These are phyloP conservation scores for Colletotrichum eremochloae DNA, from an alignment of 2,329 filamentous ascomycete genomes.

Conservation along the genomic window DNA sequence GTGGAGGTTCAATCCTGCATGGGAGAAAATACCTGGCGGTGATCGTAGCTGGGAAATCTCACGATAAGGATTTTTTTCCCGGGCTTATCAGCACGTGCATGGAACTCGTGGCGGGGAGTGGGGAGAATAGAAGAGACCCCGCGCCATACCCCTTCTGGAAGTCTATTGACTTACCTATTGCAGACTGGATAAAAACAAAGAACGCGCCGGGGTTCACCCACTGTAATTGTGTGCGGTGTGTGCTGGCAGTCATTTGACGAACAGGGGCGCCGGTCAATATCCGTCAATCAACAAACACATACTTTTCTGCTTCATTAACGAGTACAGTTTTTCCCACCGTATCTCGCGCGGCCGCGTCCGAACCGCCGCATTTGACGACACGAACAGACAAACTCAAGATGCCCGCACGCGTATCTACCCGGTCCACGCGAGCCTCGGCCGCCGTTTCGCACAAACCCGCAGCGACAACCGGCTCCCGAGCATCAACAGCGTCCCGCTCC, in stretches of 20 bases:
- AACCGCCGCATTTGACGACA: conserved; percentile 16
- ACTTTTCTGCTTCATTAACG: conserved; percentile 30
- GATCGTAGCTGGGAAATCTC: conserved; percentile 23
- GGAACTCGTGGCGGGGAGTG: conserved; percentile 2
- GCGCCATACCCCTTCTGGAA: conserved; percentile 42
- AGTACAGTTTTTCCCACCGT: not conserved
- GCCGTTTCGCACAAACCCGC: conserved; percentile 56
- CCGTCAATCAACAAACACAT: conserved; percentile 33
- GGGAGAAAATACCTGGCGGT: conserved; percentile 13
- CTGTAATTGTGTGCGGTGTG: conserved; percentile 34
- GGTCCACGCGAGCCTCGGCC: conserved; percentile 61
- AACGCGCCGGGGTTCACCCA: conserved; percentile 40
- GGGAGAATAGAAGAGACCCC: conserved; percentile 33
- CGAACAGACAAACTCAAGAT: conserved; percentile 50
- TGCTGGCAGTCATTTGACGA: conserved; percentile 21
- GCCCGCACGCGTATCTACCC: conserved; percentile 63
- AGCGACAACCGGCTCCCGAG: conserved; percentile 55
- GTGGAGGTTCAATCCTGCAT: conserved; percentile 35
- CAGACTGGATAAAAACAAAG: conserved; percentile 41
- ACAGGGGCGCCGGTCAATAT: not conserved
- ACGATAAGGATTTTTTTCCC: conserved; percentile 42
- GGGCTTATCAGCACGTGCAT: conserved; percentile 42
- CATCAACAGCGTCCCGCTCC: conserved; percentile 61
- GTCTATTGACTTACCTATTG: conserved; percentile 41
- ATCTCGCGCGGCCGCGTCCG: not conserved